Evolutionary conservation across 1,284 basidiomycete genomes (phyloP).

Genomic region (Coniophora puteana): DNA sequence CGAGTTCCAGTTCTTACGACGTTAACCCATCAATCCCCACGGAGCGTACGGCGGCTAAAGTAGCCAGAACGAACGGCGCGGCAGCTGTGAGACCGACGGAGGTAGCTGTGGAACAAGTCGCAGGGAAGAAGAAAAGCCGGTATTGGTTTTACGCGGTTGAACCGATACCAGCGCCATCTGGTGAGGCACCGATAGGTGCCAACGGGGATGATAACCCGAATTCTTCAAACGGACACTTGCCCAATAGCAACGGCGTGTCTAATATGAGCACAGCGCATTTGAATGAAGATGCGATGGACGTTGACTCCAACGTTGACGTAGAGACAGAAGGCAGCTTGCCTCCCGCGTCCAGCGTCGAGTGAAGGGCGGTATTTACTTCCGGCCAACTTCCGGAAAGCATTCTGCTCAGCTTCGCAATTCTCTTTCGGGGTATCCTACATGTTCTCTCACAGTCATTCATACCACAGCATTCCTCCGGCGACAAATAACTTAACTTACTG

Average conservation of each 20-base stretch:
- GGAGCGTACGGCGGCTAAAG: slow-evolving; percentile 30
- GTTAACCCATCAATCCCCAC: slow-evolving; percentile 23
- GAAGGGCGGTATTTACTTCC: slow-evolving; percentile 8
- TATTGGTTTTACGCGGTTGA: slow-evolving; percentile 83
- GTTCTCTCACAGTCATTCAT: slow-evolving; percentile 19
- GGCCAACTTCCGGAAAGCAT: slow-evolving; percentile 10
- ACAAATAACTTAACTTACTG: slow-evolving; percentile 17
- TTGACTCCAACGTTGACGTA: slow-evolving; percentile 22
- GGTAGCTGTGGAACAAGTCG: slow-evolving; percentile 63
- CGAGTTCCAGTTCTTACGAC: slow-evolving; percentile 49
- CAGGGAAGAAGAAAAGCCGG: slow-evolving; percentile 75
- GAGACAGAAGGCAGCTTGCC: slow-evolving; percentile 11
- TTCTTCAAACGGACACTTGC: slow-evolving; percentile 18
- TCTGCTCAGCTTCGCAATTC: slow-evolving; percentile 7
- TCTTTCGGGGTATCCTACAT: slow-evolving; percentile 7
- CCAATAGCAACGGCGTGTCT: slow-evolving; percentile 10
- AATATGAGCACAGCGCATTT: slow-evolving; percentile 2
- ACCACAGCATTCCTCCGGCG: slow-evolving; percentile 23
- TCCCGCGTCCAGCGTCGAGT: slow-evolving; percentile 10
- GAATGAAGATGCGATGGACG: slow-evolving; percentile 19
- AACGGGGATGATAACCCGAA: slow-evolving; percentile 10
- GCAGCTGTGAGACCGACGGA: slow-evolving; percentile 65
- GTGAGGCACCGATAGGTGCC: slow-evolving; percentile 11
- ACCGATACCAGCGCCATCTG: slow-evolving; percentile 39
- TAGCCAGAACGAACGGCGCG: slow-evolving; percentile 39